Base-by-base conservation (phyloP, 208 protist species). In the Wallacemonas rigidus region DNA sequence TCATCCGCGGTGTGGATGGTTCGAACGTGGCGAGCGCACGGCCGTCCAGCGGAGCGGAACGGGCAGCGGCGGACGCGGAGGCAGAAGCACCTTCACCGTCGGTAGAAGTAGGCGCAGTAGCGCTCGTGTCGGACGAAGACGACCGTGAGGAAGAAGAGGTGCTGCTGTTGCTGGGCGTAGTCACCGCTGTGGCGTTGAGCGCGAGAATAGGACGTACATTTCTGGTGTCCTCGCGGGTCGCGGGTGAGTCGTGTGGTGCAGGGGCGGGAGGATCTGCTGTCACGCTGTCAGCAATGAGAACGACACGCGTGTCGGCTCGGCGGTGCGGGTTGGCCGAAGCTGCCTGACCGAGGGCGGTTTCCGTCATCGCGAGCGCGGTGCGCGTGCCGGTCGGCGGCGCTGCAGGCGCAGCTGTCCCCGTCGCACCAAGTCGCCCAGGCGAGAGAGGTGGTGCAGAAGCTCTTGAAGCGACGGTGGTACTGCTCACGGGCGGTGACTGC, bases 301-400 rank as follows among this genome's bases (percentile, higher is more conserved):
- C 57, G 57, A 63, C 57, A 63, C 57, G 57, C 5, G 57, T 38
- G 8, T 63, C 57, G 8, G 38, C 57, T 5, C 36, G 56, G 43
- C 56, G 56, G 36, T 41, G 56, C 56, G 56, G 56, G 8, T 11
- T 41, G 56, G 5, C 6, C 6, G 56, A 38, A 6, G 56, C 56
- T 3, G 56, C 56, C 5, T 6, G 12, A 62, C 56, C 56, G 56
- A 62, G 56, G 3, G 56, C 9, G 6, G 56, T 62, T 7, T 62
- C 56, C 9, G 17, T 38, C 17, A 43, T 38, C 12, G 56, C 26
- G 12, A 62, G 56, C 9, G 56, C 56, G 36, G 56, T 15, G 56
- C 56, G 56, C 56, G 56, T 36, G 15, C 5, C 5, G 7, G 36
- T 44, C 56, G 56, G 38, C 1, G 56, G 15, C 56, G 36, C 36